These are phyloP conservation scores for Zancudomyces culisetae DNA, from an alignment of 371 early-diverging fungal genomes.

Conservation along the genomic window DNA sequence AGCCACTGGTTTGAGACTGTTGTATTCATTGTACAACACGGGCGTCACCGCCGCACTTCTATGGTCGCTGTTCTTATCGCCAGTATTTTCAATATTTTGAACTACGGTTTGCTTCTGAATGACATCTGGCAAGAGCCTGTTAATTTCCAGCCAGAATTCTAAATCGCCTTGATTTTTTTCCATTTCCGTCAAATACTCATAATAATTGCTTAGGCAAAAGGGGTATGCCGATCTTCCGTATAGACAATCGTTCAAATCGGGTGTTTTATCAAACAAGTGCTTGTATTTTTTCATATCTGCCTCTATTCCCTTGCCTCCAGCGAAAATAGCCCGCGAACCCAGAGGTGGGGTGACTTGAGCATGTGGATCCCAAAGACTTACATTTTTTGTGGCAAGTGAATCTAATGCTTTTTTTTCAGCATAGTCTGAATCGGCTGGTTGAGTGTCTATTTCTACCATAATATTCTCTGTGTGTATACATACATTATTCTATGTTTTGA, in stretches of 20 bases:
- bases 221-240: constrained; percentile 12
- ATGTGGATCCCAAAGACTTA: constrained; percentile 11
- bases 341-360: constrained; percentile 17
- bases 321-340: constrained; percentile 17
- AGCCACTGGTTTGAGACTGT: too few species aligned
- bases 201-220: constrained; percentile 18
- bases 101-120: too few species aligned
- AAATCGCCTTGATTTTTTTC: constrained; percentile 16
- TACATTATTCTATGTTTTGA: too few species aligned
- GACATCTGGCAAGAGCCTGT: constrained; percentile 8
- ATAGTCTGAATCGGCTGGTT: too few species aligned
- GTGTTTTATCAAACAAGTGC: constrained; percentile 13
- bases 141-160: constrained; percentile 20
- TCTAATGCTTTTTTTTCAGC: too few species aligned
- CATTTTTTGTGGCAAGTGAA: background rate
- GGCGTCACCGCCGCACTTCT: too few species aligned
- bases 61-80: too few species aligned
- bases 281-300: too few species aligned
- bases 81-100: too few species aligned
- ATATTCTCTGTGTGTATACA: too few species aligned
- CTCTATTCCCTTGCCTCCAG: constrained; percentile 13
- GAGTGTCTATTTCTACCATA: too few species aligned
- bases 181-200: constrained; percentile 18
- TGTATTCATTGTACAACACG: too few species aligned
- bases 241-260: constrained; percentile 16